A percentile compares a stretch with the other conserved stretches of the same genome.
Conservation (phyloP, 768 basidiomycete species). For the Mycena capillaripes region DNA sequence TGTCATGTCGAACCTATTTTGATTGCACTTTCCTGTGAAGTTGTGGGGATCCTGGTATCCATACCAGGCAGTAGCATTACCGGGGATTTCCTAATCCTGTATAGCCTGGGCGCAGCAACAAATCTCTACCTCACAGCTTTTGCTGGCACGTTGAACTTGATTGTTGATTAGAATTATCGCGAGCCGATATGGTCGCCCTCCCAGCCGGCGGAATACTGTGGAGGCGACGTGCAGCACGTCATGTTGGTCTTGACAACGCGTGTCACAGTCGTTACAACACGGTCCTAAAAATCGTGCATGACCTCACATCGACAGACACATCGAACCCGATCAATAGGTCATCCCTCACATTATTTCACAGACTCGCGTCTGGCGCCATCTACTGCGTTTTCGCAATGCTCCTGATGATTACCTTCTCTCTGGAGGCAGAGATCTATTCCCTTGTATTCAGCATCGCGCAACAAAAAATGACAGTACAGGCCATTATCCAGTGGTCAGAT, state of each 20-base stretch:
- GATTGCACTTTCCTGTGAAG: too few relatives aligned
- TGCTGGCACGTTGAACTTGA: not conserved
- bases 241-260: not conserved
- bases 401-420: not conserved
- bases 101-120: not conserved
- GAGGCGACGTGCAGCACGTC: not conserved
- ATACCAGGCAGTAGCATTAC: not conserved
- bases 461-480: not conserved
- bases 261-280: not conserved
- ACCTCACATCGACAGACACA: too few relatives aligned
- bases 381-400: not conserved
- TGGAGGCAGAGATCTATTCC: too few relatives aligned
- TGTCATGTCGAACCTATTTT: too few relatives aligned
- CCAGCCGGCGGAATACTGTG: constrained; percentile 9
- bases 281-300: not conserved
- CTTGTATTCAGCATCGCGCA: not conserved
- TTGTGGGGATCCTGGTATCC: not conserved
- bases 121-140: not conserved
- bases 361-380: not conserved
- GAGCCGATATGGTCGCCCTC: too few relatives aligned
- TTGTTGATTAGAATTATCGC: not conserved
- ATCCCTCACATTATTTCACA: too few relatives aligned
- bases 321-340: too few relatives aligned
- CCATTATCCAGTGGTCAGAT: too few relatives aligned
- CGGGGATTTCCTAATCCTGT: too few relatives aligned